Evolutionary conservation across 2,329 filamentous ascomycete species (phyloP).

Genomic region (Ascochyta pisi): DNA sequence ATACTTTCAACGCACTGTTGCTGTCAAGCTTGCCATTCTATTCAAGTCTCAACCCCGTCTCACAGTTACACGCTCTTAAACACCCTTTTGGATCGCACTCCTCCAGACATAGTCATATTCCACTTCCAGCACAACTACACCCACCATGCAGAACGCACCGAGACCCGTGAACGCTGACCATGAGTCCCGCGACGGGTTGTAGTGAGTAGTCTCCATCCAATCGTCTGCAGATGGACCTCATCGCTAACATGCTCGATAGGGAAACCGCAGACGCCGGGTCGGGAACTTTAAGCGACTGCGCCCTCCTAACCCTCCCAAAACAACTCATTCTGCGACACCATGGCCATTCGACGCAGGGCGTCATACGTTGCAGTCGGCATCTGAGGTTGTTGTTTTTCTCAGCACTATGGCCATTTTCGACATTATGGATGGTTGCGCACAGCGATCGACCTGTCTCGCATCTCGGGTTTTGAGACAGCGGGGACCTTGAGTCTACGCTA

Average conservation of each 20-base stretch:
- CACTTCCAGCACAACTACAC: constrained; percentile 17
- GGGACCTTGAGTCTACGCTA: constrained; percentile 5
- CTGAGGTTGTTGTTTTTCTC: not conserved
- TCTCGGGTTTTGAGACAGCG: constrained; percentile 8
- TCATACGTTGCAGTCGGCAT: constrained; percentile 29
- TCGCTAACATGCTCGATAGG: constrained; percentile 22
- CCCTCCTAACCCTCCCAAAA: constrained; percentile 9
- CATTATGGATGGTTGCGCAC: constrained; percentile 9
- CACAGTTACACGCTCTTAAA: constrained; percentile 24
- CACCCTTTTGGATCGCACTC: constrained; percentile 11
- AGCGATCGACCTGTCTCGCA: constrained; percentile 16
- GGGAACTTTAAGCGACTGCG: constrained; percentile 27
- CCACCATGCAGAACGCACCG: constrained; percentile 24
- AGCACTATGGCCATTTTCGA: constrained; percentile 11
- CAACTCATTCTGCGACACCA: constrained; percentile 11
- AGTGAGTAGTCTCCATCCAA: constrained; percentile 23
- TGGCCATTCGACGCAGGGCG: constrained; percentile 23
- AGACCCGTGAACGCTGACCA: constrained; percentile 7
- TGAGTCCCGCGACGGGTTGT: constrained; percentile 28
- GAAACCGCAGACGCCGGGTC: constrained; percentile 19
- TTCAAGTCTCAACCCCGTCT: constrained; percentile 35
- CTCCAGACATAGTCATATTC: constrained; percentile 10
- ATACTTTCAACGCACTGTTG: constrained; percentile 28
- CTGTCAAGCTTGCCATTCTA: constrained; percentile 22
- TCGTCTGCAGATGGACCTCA: not conserved